Evolutionary conservation across 768 basidiomycete genomes (phyloP).

Genomic region (Leccinum uliginosum): DNA sequence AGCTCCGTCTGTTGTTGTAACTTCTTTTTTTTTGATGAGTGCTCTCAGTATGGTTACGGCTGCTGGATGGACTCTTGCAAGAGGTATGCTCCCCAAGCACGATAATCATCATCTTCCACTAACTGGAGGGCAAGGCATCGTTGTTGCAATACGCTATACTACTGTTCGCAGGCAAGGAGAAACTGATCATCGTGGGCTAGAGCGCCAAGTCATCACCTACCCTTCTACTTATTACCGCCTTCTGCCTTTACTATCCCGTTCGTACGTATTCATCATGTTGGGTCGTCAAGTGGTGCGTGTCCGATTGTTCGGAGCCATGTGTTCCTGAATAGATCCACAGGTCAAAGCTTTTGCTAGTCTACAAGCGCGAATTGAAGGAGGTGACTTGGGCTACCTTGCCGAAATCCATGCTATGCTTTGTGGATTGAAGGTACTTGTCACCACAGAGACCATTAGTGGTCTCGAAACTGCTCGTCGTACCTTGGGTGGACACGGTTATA

Average conservation of each 20-base stretch:
- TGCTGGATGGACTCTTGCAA: slow-evolving; percentile 62
- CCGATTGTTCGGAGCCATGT: not conserved
- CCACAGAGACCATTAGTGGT: slow-evolving; percentile 48
- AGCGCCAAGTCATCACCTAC: slow-evolving; percentile 64
- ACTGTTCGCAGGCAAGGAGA: slow-evolving; percentile 70
- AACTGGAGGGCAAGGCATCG: slow-evolving; percentile 42
- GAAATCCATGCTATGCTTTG: slow-evolving; percentile 71
- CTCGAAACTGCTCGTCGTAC: slow-evolving; percentile 63
- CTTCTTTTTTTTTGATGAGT: not conserved
- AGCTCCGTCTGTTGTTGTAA: not conserved
- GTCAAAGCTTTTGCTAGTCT: slow-evolving; percentile 46
- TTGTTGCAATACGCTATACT: slow-evolving; percentile 64
- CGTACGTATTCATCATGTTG: slow-evolving; percentile 65
- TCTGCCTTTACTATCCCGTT: slow-evolving; percentile 62
- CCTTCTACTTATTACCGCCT: slow-evolving; percentile 73
- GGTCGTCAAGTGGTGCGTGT: slow-evolving; percentile 53
- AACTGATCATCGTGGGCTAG: slow-evolving; percentile 46
- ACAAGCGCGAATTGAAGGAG: slow-evolving; percentile 44
- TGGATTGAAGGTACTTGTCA: slow-evolving; percentile 61
- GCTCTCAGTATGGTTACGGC: slow-evolving; percentile 53
- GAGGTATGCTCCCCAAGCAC: slow-evolving; percentile 38
- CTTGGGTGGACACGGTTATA: slow-evolving; percentile 78
- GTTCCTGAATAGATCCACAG: slow-evolving; percentile 29
- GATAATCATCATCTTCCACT: not conserved
- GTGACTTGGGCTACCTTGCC: slow-evolving; percentile 59